phyloP scores from a whole-genome alignment of 345 rosid species.

The Nephelium lappaceum region DNA sequence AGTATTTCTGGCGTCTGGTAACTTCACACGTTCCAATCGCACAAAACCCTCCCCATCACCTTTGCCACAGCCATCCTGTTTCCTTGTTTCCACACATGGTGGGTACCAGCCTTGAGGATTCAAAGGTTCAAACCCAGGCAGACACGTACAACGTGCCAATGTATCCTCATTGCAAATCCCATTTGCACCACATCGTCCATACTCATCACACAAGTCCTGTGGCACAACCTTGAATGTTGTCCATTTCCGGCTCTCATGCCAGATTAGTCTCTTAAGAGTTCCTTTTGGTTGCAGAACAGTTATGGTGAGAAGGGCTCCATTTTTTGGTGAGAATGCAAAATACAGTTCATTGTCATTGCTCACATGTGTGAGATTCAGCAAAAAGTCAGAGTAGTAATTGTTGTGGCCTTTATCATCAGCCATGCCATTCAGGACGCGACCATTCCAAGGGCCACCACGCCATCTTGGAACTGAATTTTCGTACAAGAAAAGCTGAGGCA shows the following conservation, averaged over 20 bases:
- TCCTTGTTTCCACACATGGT: background rate
- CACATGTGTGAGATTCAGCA: background rate
- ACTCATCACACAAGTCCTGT: constrained; percentile 29
- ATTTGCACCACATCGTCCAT: constrained; percentile 18
- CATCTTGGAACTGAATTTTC: no score
- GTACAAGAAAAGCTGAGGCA: no score
- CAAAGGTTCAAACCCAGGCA: constrained; percentile 15
- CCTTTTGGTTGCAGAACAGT: background rate
- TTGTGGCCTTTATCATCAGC: background rate
- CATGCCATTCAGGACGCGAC: constrained; percentile 3
- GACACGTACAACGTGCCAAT: constrained; percentile 8
- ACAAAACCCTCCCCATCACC: constrained; percentile 8
- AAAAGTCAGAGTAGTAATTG: background rate
- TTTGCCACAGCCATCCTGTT: background rate
- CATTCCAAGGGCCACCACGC: no score
- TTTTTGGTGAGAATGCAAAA: background rate
- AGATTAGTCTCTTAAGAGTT: background rate
- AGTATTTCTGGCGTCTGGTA: background rate
- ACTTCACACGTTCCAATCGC: background rate
- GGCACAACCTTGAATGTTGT: background rate
- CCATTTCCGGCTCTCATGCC: constrained; percentile 21
- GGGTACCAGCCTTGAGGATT: background rate
- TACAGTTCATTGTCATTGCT: background rate
- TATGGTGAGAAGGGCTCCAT: background rate
- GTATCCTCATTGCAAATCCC: constrained; percentile 11